Conservation (phyloP, 768 basidiomycete genomes). For the Peribolospora kevripleyi region DNA sequence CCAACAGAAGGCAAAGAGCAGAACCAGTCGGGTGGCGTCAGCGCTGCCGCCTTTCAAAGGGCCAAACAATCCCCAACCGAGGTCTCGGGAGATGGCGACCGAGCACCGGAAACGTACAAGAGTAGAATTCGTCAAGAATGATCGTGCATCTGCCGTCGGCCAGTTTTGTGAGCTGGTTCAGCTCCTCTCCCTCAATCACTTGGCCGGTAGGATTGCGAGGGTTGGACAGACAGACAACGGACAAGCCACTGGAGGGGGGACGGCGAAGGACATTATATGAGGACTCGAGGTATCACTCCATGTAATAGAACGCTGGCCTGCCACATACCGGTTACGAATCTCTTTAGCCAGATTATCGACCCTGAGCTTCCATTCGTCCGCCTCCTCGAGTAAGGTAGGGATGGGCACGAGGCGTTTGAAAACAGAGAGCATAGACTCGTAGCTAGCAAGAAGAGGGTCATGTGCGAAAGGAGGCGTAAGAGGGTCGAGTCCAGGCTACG, state of each 20-base stretch:
- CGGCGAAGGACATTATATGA: neutral
- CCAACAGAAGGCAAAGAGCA: neutral
- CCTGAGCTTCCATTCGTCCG: conserved; percentile 44
- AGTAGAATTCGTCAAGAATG: conserved; percentile 44
- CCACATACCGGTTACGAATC: neutral
- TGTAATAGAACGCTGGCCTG: neutral
- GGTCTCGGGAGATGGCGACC: neutral
- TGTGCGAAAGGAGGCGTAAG: too few relatives aligned
- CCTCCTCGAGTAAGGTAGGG: conserved; percentile 9
- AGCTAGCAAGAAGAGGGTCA: neutral
- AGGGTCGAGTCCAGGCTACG: too few relatives aligned
- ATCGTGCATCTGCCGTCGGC: conserved; percentile 40
- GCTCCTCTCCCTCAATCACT: conserved; percentile 49
- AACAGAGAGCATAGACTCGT: conserved; percentile 11
- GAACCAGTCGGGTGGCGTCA: neutral
- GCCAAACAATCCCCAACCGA: neutral
- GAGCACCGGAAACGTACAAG: conserved; percentile 24
- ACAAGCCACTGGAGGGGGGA: neutral
- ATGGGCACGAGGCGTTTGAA: conserved; percentile 11
- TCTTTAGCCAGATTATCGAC: conserved; percentile 38
- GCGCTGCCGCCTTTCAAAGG: neutral
- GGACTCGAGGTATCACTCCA: neutral
- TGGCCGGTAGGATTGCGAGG: conserved; percentile 97
- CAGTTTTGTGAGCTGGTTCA: conserved; percentile 51
- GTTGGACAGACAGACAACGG: conserved; percentile 73